phyloP scores from a whole-genome alignment of 2,329 filamentous ascomycete genomes.

The Diaporthe aspalathi region DNA sequence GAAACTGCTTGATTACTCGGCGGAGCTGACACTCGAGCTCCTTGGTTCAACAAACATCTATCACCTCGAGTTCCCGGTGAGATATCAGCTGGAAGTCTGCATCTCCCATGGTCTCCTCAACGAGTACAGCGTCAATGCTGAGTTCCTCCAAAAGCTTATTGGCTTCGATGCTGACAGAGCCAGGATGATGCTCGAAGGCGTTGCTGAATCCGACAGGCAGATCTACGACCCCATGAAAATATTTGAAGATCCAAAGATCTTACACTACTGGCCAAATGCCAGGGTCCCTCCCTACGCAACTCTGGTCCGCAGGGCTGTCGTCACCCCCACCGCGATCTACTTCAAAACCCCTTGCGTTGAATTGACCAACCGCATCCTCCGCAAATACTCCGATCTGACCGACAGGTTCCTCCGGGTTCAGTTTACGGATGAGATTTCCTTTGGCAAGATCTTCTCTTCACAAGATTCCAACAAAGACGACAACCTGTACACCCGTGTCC shows the following conservation, averaged over 20 bases:
- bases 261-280: conserved; percentile 56
- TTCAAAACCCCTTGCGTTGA: conserved; percentile 83
- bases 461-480: conserved; percentile 69
- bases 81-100: conserved; percentile 94
- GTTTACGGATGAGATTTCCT: conserved; percentile 82
- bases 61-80: conserved; percentile 74
- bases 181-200: conserved; percentile 77
- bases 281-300: conserved; percentile 78
- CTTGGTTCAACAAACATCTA: conserved; percentile 52
- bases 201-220: conserved; percentile 71
- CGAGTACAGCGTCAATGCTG: conserved; percentile 76
- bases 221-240: conserved; percentile 79
- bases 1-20: conserved; percentile 32
- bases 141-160: conserved; percentile 75
- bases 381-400: conserved; percentile 73
- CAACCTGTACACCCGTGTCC: conserved; percentile 79
- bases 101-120: conserved; percentile 82
- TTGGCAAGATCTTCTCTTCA: conserved; percentile 68
- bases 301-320: conserved; percentile 77
- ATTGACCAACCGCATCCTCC: conserved; percentile 86
- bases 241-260: conserved; percentile 67
- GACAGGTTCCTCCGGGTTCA: conserved; percentile 91
- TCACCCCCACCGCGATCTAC: conserved; percentile 88
- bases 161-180: conserved; percentile 61
- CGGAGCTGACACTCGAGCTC: conserved; percentile 42